Evolutionary conservation across 768 basidiomycete genomes (phyloP).

Genomic region (Exidia glandulosa): DNA sequence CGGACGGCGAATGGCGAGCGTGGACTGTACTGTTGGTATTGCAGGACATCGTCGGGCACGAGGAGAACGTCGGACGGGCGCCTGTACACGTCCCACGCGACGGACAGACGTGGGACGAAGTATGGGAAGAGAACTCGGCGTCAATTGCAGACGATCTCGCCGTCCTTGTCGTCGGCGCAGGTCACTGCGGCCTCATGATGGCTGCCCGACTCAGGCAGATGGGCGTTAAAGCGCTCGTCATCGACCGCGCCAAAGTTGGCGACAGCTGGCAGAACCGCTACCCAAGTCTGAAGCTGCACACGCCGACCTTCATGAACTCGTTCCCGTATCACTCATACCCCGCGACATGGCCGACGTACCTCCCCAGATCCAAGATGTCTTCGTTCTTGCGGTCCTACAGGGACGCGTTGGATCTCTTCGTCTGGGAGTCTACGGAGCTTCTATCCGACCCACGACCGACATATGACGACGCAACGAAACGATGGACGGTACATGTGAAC

Average conservation of each 20-base stretch:
- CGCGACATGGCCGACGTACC: constrained; percentile 29
- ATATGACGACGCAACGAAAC: constrained; percentile 21
- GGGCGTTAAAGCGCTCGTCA: constrained; percentile 26
- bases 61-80: constrained; percentile 4
- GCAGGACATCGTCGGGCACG: constrained; percentile 24
- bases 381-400: constrained; percentile 35
- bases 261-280: constrained; percentile 35
- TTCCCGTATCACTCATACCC: constrained; percentile 32
- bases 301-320: not conserved
- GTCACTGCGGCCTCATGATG: constrained; percentile 30
- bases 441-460: constrained; percentile 16
- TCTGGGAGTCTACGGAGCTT: constrained; percentile 30
- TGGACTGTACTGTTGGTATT: constrained; percentile 23
- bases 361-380: constrained; percentile 31
- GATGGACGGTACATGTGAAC: constrained; percentile 7
- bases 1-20: constrained; percentile 24
- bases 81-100: not conserved
- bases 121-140: not conserved
- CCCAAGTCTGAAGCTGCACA: constrained; percentile 31
- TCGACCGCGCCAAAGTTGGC: constrained; percentile 28
- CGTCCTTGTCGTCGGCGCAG: constrained; percentile 33
- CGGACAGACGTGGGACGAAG: not conserved
- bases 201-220: constrained; percentile 34
- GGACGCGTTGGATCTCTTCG: constrained; percentile 27
- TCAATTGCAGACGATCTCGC: constrained; percentile 23